Base-by-base conservation (phyloP, 305 asterid species). In the Fraxinus albicans region DNA sequence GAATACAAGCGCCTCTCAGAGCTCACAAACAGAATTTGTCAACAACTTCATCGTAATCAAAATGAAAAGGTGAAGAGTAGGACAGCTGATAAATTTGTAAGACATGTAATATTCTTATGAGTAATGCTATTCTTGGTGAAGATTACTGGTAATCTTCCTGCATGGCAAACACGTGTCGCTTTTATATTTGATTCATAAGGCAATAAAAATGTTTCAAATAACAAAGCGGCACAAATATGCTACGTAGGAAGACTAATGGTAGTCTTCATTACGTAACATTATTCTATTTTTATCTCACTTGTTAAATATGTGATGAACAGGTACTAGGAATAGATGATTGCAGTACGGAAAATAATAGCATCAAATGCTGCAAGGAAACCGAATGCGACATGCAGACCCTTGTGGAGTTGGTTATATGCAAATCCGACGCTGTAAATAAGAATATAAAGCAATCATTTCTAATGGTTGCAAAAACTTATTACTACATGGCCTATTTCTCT, bases 361-460 rank as follows among this genome's bases (percentile, higher is more conserved):
- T 74, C 13, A 78, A 29, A 60, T 5, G 19, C 12, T 5, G 21
- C 19, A 44, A 3, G 47, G 78, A 81, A 67, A 73, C 81, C 3
- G 85, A 85, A 2, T 31, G 67, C 25, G 76, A 78, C 72, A 78
- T 81, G 87, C 85, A 85, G 31, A 50, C 69, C 12, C 33, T 85
- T 2, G 83, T 81, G 74, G 73, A 85, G 31, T 2, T 82, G 65
- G 88, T 82, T 33, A 42, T 83, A 19, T 44, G 74, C 19, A 75
- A 72, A 73, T 47, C 82, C 10, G 63, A 74, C 25, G 80, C 35
- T 40, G 35, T 90, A 21, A 78, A 86, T 75, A 74, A 55, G 55
- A 83, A 84, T 25, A 82, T 86, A 78, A 92, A 87, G 82, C 81
- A 87, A n/a, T 87, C 81, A 38, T 92, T 89, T 85, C 88, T 92